Conservation (phyloP, 2,329 filamentous ascomycete species). For the Aspergillus pseudoglaucus region DNA sequence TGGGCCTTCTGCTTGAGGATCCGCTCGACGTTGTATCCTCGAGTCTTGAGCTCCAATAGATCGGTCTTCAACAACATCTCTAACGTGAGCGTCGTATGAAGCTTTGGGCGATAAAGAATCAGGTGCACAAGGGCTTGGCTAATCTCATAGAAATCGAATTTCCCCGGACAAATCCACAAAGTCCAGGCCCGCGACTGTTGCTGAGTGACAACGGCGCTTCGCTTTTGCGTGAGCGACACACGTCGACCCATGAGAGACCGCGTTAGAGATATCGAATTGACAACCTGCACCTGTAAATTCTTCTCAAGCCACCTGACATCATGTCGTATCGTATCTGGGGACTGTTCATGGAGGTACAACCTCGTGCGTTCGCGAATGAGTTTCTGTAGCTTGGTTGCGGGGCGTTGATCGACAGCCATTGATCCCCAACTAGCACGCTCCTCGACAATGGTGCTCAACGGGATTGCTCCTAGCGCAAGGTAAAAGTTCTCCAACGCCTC, state of each 20-base stretch:
- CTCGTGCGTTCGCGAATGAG: slow-evolving; percentile 82
- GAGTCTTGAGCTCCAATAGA: slow-evolving; percentile 70
- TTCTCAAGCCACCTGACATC: slow-evolving; percentile 88
- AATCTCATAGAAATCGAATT: slow-evolving; percentile 83
- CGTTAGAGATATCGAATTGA: slow-evolving; percentile 69
- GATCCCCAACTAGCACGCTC: slow-evolving; percentile 69
- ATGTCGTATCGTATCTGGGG: slow-evolving; percentile 70
- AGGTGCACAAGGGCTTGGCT: slow-evolving; percentile 79
- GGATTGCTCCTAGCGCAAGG: slow-evolving; percentile 66
- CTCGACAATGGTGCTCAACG: slow-evolving; percentile 69
- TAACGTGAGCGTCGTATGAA: slow-evolving; percentile 82
- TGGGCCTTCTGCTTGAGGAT: slow-evolving; percentile 83
- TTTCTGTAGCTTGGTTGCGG: slow-evolving; percentile 65
- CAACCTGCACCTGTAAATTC: slow-evolving; percentile 69
- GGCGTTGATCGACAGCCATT: slow-evolving; percentile 58
- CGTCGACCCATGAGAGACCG: slow-evolving; percentile 66
- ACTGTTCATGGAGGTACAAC: slow-evolving; percentile 81
- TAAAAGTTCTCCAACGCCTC: slow-evolving; percentile 83
- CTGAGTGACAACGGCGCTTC: slow-evolving; percentile 62
- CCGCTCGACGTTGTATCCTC: slow-evolving; percentile 94
- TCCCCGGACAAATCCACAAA: slow-evolving; percentile 68
- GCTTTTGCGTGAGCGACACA: slow-evolving; percentile 65
- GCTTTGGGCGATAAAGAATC: slow-evolving; percentile 72
- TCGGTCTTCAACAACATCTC: slow-evolving; percentile 86
- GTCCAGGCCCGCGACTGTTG: slow-evolving; percentile 53